Conservation (phyloP, 2,329 filamentous ascomycete genomes). For the Talaromyces rugulosus region DNA sequence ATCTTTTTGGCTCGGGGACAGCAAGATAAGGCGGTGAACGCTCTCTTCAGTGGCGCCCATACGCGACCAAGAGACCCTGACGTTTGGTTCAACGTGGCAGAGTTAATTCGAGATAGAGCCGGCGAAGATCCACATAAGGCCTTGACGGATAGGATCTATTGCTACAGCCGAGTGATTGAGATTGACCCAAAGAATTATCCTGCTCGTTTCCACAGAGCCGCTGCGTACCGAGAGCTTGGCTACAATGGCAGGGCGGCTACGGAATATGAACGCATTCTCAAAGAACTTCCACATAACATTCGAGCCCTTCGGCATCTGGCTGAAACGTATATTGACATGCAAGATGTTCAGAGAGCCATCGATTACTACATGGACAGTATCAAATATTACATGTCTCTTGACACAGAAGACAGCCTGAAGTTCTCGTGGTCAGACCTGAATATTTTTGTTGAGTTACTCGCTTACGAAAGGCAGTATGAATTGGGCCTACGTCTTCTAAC, state of each 20-base stretch:
- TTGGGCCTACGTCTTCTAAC: slow-evolving; percentile 69
- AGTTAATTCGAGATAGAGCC: slow-evolving; percentile 49
- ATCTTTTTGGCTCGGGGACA: slow-evolving; percentile 55
- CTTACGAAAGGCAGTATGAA: slow-evolving; percentile 57
- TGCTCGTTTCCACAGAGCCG: slow-evolving; percentile 52
- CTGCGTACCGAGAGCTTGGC: slow-evolving; percentile 50
- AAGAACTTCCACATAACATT: slow-evolving; percentile 50
- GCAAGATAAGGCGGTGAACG: slow-evolving; percentile 52
- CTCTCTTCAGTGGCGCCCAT: slow-evolving; percentile 56
- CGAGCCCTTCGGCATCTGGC: slow-evolving; percentile 54
- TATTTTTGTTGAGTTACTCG: slow-evolving; percentile 78
- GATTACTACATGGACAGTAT: slow-evolving; percentile 52
- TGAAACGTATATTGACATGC: slow-evolving; percentile 51
- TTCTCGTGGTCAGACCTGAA: slow-evolving; percentile 77
- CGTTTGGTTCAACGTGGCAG: slow-evolving; percentile 56
- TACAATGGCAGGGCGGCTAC: slow-evolving; percentile 44
- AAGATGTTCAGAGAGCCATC: slow-evolving; percentile 46
- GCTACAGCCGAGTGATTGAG: slow-evolving; percentile 51
- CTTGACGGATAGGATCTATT: slow-evolving; percentile 49
- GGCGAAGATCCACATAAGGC: slow-evolving; percentile 41
- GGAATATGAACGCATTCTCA: slow-evolving; percentile 54
- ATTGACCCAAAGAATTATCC: slow-evolving; percentile 51
- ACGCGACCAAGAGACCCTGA: slow-evolving; percentile 51
- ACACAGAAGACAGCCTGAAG: slow-evolving; percentile 40
- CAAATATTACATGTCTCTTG: slow-evolving; percentile 42